Evolutionary conservation across 176 grass and related monocot species (phyloP).

Genomic region (Pontederia paniculata): DNA sequence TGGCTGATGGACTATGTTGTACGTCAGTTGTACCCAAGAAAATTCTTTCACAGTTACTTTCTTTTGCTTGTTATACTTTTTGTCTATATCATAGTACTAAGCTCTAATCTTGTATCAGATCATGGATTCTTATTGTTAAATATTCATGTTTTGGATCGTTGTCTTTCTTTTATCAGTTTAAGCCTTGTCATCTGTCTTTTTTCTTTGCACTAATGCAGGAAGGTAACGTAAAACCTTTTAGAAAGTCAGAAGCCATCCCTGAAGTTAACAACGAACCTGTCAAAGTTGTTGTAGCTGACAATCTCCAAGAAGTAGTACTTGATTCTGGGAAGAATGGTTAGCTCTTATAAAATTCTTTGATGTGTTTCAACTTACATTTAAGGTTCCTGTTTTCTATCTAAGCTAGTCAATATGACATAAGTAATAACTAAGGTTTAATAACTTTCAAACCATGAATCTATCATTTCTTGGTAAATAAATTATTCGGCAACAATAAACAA

Average conservation of each 20-base stretch:
- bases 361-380: neutral
- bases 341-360: neutral
- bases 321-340: slow-evolving; percentile 93
- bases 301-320: slow-evolving; percentile 49
- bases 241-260: slow-evolving; percentile 79
- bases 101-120: no score
- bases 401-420: no score
- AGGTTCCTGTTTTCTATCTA: no score
- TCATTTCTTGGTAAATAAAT: no score
- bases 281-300: slow-evolving; percentile 77
- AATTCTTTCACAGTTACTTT: neutral
- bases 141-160: neutral
- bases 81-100: no score
- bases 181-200: neutral
- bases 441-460: no score
- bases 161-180: neutral
- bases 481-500: no score
- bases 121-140: no score
- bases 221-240: slow-evolving; percentile 60
- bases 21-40: slow-evolving; percentile 4
- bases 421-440: no score
- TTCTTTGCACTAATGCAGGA: slow-evolving; percentile 28
- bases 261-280: slow-evolving; percentile 74
- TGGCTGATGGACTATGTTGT: slow-evolving; percentile 82
- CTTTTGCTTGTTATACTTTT: neutral